Evolutionary conservation across 2,329 filamentous ascomycete species (phyloP), one percentile per base, ranked within the genome.

Genomic region (Exserohilum turcica): DNA sequence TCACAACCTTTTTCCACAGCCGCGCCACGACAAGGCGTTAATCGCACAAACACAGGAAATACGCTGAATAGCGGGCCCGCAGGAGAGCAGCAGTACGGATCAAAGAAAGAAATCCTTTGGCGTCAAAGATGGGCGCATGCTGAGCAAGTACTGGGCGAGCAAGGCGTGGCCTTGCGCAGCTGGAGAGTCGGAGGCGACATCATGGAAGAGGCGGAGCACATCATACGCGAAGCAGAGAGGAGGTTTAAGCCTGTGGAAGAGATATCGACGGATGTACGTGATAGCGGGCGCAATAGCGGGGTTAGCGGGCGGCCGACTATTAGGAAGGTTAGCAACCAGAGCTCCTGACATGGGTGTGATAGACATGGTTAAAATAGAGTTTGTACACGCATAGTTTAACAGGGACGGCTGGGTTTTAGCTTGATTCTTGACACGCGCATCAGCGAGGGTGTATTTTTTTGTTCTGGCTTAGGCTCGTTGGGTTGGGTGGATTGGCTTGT

Each of bases 151-250:
- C 78, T 93, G 8, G 83, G 84, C n/a, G 76, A 79, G 5, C 78
- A 86, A 33, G 87, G 87, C 3, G 87, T 94, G 0, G 77, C 82
- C 59, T 70, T 94, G 31, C 84, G 89, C 58, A 90, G 83, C 16
- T 94, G 90, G 90, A 80, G 88, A 36, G 82, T 82, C 9, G 90
- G 90, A 0, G 78, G 80, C 24, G 90, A 94, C 76, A 87, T 90
- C 6, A 79, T 84, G 50, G 78, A 79, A 0, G 87, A 90, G 71
- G 86, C 88, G 2, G 79, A 86, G 47, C 83, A 80, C 12, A 80
- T 92, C 52, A 84, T 91, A 3, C 80, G 81, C 70, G 78, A 81
- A 55, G 81, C 81, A 27, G 64, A 85, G 28, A 52, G 50, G 51
- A 60, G 85, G 43, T 54, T 50, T 6, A 32, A 42, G 24, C 38